A percentile compares a stretch with the other conserved stretches of the same genome.
phyloP scores from a whole-genome alignment of 805 yeast genomes.

The Lipomyces mesembrius region DNA sequence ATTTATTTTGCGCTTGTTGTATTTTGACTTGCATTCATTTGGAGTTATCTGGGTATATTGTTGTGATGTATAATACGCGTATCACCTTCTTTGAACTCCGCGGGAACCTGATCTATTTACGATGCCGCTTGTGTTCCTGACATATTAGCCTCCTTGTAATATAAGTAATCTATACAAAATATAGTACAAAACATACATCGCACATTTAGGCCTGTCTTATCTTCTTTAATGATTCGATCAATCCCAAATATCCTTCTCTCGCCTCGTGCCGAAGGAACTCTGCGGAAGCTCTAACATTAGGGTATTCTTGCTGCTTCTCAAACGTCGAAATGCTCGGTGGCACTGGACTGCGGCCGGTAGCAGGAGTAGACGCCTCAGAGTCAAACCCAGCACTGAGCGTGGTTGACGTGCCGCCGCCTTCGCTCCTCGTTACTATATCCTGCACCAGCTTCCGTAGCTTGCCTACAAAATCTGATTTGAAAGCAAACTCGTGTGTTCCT shows the following conservation, averaged over 20 bases:
- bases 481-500: conserved; percentile 29
- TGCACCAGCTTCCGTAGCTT: conserved; percentile 26
- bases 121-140: neutral
- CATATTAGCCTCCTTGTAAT: neutral
- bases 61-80: neutral
- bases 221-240: conserved; percentile 32
- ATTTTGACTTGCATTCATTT: conserved; percentile 4
- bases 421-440: conserved; percentile 26
- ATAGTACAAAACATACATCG: neutral
- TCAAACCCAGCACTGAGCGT: neutral
- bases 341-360: conserved; percentile 21
- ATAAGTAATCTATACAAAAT: neutral
- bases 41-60: neutral
- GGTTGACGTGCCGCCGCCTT: conserved; percentile 4
- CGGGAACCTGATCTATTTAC: neutral
- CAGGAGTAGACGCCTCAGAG: conserved; percentile 24
- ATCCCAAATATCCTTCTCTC: conserved; percentile 31
- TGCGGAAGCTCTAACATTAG: conserved; percentile 33
- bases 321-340: conserved; percentile 7
- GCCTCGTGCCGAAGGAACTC: conserved; percentile 35
- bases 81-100: neutral
- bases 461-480: conserved; percentile 28
- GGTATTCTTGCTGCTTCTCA: conserved; percentile 25
- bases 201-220: conserved; percentile 23
- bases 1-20: neutral